Evolutionary conservation across 2,329 filamentous ascomycete species (phyloP).

Genomic region (Nannizzia gypsea): DNA sequence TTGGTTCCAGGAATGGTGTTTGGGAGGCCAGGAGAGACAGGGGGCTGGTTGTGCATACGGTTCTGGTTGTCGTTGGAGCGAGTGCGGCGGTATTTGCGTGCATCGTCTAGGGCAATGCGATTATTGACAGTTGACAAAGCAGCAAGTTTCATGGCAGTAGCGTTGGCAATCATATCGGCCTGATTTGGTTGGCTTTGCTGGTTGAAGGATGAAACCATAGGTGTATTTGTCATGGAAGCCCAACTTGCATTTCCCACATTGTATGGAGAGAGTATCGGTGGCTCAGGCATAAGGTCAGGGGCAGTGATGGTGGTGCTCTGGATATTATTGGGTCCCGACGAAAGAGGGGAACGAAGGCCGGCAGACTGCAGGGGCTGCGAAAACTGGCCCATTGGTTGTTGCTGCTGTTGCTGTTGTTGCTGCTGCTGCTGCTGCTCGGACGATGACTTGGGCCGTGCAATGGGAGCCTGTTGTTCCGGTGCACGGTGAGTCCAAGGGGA

Average conservation of each 20-base stretch:
- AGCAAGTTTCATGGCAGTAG: slow-evolving; percentile 96
- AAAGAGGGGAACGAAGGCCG: slow-evolving; percentile 65
- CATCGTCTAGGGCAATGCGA: slow-evolving; percentile 90
- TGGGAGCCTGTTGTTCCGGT: slow-evolving; percentile 41
- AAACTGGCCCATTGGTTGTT: slow-evolving; percentile 77
- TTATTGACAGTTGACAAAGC: slow-evolving; percentile 97
- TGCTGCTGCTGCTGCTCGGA: slow-evolving; percentile 43
- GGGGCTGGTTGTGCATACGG: slow-evolving; percentile 41
- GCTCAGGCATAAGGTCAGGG: slow-evolving; percentile 55
- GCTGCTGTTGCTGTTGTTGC: slow-evolving; percentile 16
- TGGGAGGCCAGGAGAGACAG: slow-evolving; percentile 55
- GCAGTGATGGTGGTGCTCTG: slow-evolving; percentile 74
- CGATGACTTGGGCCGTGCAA: slow-evolving; percentile 62
- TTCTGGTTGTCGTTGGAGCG: slow-evolving; percentile 68
- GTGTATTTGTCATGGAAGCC: slow-evolving; percentile 97
- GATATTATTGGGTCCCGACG: slow-evolving; percentile 53
- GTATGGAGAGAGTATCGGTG: slow-evolving; percentile 74
- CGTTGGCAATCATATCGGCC: slow-evolving; percentile 96
- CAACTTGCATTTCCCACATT: slow-evolving; percentile 76
- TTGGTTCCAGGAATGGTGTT: slow-evolving; percentile 57
- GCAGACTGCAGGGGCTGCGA: slow-evolving; percentile 67
- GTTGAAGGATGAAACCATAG: slow-evolving; percentile 80
- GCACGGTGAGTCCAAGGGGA: slow-evolving; percentile 65
- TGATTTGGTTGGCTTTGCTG: slow-evolving; percentile 48
- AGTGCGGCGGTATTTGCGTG: slow-evolving; percentile 86